Evolutionary conservation across 352 stramenopile genomes (phyloP).

Genomic region (Globisporangium perplexum): DNA sequence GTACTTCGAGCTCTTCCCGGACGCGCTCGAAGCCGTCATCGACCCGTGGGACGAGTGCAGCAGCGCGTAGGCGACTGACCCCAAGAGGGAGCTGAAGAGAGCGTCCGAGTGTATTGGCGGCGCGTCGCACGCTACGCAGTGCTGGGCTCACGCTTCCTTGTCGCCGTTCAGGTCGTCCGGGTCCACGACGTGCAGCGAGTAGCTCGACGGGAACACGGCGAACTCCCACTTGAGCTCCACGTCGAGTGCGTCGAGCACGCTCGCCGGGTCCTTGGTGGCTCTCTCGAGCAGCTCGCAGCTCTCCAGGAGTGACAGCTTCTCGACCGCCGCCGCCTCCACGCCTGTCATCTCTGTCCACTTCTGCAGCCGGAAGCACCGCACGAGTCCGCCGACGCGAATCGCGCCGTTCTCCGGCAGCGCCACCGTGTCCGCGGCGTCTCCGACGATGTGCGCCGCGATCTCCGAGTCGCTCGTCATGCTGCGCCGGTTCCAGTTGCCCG

Average conservation of each 20-base stretch:
- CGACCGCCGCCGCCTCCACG: slow-evolving; percentile 11
- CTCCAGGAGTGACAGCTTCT: slow-evolving; percentile 15
- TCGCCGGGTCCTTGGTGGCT: slow-evolving; percentile 9
- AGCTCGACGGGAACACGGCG: slow-evolving; percentile 24
- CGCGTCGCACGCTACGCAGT: too few species aligned
- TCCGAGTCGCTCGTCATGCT: slow-evolving; percentile 72
- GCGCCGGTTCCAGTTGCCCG: slow-evolving; percentile 90
- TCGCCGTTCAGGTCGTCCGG: slow-evolving; percentile 21
- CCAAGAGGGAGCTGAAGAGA: too few species aligned
- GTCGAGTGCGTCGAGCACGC: slow-evolving; percentile 31
- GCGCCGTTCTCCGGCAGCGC: slow-evolving; percentile 12
- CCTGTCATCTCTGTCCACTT: slow-evolving; percentile 50
- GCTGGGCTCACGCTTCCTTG: too few species aligned
- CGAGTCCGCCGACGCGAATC: slow-evolving; percentile 36
- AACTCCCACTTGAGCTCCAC: slow-evolving; percentile 27
- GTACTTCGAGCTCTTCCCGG: slow-evolving; percentile 31
- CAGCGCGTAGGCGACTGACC: too few species aligned
- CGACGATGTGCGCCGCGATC: slow-evolving; percentile 51
- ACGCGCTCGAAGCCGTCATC: slow-evolving; percentile 22
- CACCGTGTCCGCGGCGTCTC: slow-evolving; percentile 12
- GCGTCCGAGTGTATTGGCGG: too few species aligned
- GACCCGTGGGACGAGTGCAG: slow-evolving; percentile 22
- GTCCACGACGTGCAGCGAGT: slow-evolving; percentile 32
- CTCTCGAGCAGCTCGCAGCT: slow-evolving; percentile 26
- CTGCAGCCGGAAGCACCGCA: slow-evolving; percentile 38